Evolutionary conservation across 2,329 filamentous ascomycete species (phyloP).

Genomic region (Rhinocladiella mackenziei): DNA sequence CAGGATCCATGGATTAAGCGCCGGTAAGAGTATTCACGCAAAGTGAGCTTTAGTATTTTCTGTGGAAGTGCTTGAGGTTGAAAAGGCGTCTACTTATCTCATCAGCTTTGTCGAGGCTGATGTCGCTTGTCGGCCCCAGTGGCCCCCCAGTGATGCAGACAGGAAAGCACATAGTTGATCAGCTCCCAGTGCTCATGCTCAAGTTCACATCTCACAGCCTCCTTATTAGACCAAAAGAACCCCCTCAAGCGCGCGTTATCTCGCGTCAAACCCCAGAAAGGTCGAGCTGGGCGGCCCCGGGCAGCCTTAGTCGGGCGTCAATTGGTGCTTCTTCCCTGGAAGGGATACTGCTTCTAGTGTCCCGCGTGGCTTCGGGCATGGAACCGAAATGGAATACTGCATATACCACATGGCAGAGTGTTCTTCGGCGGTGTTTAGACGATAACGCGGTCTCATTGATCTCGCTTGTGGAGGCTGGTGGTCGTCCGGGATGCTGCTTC

Average conservation of each 20-base stretch:
- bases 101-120: too few species aligned
- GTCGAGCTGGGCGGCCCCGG: not conserved
- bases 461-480: too few species aligned
- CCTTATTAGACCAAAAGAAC: not conserved
- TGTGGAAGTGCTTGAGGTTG: not conserved
- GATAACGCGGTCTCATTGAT: too few species aligned
- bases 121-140: too few species aligned
- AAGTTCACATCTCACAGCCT: not conserved
- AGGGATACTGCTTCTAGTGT: slow-evolving; percentile 2
- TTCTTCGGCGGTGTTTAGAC: too few species aligned
- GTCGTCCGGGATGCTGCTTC: too few species aligned
- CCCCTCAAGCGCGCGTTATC: slow-evolving; percentile 16
- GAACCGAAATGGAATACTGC: too few species aligned
- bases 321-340: too few species aligned
- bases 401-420: too few species aligned
- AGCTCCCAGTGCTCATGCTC: not conserved
- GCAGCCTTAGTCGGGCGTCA: slow-evolving; percentile 1
- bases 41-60: not conserved
- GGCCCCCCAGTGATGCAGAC: too few species aligned
- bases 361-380: slow-evolving; percentile 13
- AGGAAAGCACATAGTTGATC: too few species aligned
- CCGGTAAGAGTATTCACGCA: not conserved
- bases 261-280: slow-evolving; percentile 12
- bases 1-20: slow-evolving; percentile 12
- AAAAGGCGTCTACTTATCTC: too few species aligned